A percentile compares a stretch with the other conserved stretches of the same genome.
phyloP scores from a whole-genome alignment of 208 protist species.

The Acanthamoeba lenticulata region DNA sequence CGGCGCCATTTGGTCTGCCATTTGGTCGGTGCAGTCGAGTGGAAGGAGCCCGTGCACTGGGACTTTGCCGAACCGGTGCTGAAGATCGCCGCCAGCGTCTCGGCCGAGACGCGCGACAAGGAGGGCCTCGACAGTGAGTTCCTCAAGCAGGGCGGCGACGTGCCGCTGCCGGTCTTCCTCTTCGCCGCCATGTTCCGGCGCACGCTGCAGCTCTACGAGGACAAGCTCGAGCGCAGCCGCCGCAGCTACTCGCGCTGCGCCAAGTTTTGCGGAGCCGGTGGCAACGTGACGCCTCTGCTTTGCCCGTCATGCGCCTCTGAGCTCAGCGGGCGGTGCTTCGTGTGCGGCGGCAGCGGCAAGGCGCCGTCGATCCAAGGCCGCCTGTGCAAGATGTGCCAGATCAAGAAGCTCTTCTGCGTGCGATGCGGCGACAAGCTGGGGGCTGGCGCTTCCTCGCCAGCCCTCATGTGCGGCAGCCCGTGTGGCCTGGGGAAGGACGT shows the following conservation, averaged over 20 bases:
- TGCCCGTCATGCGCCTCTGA: background rate
- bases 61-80: background rate
- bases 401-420: background rate
- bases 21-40: background rate
- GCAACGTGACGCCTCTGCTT: background rate
- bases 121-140: background rate
- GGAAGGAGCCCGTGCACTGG: slow-evolving; percentile 13
- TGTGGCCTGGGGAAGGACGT: background rate
- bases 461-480: background rate
- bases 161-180: background rate
- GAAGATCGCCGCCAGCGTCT: background rate
- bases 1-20: background rate
- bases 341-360: background rate
- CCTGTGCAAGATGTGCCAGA: background rate
- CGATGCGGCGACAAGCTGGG: background rate
- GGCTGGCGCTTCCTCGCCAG: no score
- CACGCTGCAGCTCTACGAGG: background rate
- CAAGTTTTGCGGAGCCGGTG: background rate
- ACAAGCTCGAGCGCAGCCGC: background rate
- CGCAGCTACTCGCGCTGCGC: slow-evolving; percentile 13
- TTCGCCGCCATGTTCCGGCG: background rate
- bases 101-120: background rate
- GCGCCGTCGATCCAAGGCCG: background rate
- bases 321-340: background rate
- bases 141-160: background rate